Percentiles rank a stretch among this genome's conserved stretches.
Conservation (phyloP, 768 basidiomycete species). For the Cystobasidium tubakii region DNA sequence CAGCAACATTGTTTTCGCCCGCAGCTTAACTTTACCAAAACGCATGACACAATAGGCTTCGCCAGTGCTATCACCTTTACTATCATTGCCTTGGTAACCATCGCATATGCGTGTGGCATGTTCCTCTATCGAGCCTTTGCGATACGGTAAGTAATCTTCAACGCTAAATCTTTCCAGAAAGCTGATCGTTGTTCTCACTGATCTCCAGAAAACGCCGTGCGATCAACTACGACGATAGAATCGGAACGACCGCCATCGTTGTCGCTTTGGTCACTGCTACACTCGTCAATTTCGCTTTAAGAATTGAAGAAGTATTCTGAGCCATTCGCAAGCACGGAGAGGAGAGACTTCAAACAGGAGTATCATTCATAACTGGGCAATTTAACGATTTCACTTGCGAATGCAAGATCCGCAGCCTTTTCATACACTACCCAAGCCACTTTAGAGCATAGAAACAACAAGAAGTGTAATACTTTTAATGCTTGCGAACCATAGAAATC, state of each 20-base stretch:
- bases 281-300: constrained; percentile 66
- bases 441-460: no score
- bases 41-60: constrained; percentile 64
- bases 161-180: not conserved
- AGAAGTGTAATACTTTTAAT: no score
- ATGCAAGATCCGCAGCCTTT: no score
- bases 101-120: constrained; percentile 75
- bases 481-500: no score
- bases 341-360: no score
- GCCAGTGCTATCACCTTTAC: constrained; percentile 86
- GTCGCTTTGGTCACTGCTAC: constrained; percentile 64
- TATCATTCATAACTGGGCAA: no score
- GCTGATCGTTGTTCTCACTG: not conserved
- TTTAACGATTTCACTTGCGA: not conserved
- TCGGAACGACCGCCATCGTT: constrained; percentile 67
- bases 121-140: constrained; percentile 69
- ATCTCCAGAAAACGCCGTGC: constrained; percentile 56
- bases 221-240: constrained; percentile 71
- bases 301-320: constrained; percentile 48
- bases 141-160: constrained; percentile 53
- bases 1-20: not conserved
- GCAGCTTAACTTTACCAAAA: constrained; percentile 63
- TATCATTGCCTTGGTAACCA: constrained; percentile 74
- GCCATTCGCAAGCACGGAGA: not conserved
- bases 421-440: no score